phyloP scores from a whole-genome alignment of 2,329 filamentous ascomycete species.

The Neofusicoccum sp. region DNA sequence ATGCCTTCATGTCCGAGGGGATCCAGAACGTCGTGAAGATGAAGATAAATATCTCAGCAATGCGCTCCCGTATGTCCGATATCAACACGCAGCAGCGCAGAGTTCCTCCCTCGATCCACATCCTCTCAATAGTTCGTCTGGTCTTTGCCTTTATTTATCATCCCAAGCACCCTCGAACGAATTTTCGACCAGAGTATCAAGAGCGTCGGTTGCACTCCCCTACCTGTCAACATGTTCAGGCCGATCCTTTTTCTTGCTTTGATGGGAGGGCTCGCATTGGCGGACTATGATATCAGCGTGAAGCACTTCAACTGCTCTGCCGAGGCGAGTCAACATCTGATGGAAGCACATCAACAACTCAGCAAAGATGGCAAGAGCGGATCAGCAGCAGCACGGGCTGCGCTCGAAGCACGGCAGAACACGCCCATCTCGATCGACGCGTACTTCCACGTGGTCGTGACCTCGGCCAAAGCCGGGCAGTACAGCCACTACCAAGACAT shows the following conservation, averaged over 20 bases:
- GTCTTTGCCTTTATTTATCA: neutral
- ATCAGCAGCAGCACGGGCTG: conserved; percentile 29
- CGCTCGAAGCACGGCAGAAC: conserved; percentile 25
- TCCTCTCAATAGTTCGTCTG: neutral
- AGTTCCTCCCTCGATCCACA: neutral
- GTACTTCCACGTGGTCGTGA: conserved; percentile 48
- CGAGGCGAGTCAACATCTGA: conserved; percentile 39
- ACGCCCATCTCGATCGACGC: conserved; percentile 38
- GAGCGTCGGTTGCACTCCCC: neutral
- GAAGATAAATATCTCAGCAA: conserved; percentile 30
- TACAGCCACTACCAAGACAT: conserved; percentile 39
- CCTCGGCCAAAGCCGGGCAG: conserved; percentile 32
- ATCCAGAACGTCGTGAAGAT: conserved; percentile 30
- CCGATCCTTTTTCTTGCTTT: conserved; percentile 36
- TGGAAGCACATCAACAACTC: conserved; percentile 35
- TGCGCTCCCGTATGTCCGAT: conserved; percentile 19
- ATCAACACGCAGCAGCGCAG: conserved; percentile 13
- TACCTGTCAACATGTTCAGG: conserved; percentile 25
- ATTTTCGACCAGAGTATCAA: neutral
- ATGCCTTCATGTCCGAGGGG: conserved; percentile 19
- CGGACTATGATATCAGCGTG: conserved; percentile 20
- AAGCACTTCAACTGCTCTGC: conserved; percentile 46
- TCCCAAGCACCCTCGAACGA: conserved; percentile 13
- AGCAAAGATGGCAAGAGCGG: conserved; percentile 23
- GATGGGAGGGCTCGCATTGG: conserved; percentile 26